Conservation (phyloP, 495 filamentous ascomycete species). For the Aspergillus mulundensis region DNA sequence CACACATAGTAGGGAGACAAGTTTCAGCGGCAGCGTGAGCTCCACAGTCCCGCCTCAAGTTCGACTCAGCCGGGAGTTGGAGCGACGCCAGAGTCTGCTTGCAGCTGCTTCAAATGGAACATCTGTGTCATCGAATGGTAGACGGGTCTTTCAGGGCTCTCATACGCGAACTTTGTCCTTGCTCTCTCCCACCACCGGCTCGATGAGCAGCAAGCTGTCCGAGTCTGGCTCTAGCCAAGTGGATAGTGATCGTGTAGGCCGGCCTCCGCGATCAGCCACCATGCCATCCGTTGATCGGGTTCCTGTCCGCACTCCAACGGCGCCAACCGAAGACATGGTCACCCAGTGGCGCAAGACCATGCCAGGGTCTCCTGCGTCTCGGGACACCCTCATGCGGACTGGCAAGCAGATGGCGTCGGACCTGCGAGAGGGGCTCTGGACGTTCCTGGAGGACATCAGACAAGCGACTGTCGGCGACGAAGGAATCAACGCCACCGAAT, state of each 20-base stretch:
- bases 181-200: slow-evolving; percentile 60
- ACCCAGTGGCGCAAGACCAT: slow-evolving; percentile 40
- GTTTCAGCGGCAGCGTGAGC: slow-evolving; percentile 27
- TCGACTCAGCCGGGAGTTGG: slow-evolving; percentile 44
- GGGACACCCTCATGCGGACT: slow-evolving; percentile 58
- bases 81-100: slow-evolving; percentile 45
- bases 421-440: slow-evolving; percentile 88
- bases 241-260: slow-evolving; percentile 33
- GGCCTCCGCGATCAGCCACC: slow-evolving; percentile 43
- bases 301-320: slow-evolving; percentile 22
- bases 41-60: slow-evolving; percentile 30
- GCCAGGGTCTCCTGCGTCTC: slow-evolving; percentile 44
- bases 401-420: slow-evolving; percentile 88
- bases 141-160: slow-evolving; percentile 67
- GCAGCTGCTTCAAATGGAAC: slow-evolving; percentile 30
- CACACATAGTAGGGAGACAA: slow-evolving; percentile 29
- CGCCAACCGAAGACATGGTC: slow-evolving; percentile 31
- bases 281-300: slow-evolving; percentile 42
- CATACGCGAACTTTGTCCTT: slow-evolving; percentile 81
- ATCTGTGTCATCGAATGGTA: slow-evolving; percentile 39
- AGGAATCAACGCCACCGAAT: slow-evolving; percentile 58
- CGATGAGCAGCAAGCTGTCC: slow-evolving; percentile 27
- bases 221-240: slow-evolving; percentile 15
- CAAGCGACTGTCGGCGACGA: slow-evolving; percentile 96
- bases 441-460: slow-evolving; percentile 89